A percentile compares a stretch with the other conserved stretches of the same genome.
phyloP scores from a whole-genome alignment of 305 asterid species.

The Ajuga reptans region DNA sequence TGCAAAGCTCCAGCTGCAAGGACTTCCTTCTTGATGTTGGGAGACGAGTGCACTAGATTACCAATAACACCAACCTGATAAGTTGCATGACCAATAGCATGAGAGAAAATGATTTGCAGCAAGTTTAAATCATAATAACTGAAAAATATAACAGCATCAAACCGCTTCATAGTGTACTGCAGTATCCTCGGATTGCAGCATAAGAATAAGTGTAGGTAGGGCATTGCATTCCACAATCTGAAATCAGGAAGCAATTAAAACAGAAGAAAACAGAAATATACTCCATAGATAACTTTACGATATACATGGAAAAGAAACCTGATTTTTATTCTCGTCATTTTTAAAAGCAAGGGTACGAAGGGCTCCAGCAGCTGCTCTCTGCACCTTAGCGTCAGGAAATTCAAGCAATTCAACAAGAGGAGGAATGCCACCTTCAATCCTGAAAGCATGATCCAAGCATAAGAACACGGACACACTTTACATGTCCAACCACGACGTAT shows the following conservation, averaged over 20 bases:
- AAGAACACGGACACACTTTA: conserved; percentile 4
- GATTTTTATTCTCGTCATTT: conserved; percentile 92
- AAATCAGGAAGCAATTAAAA: conserved; percentile 21
- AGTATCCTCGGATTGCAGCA: conserved; percentile 91
- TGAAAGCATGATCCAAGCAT: conserved; percentile 23
- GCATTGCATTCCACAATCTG: conserved; percentile 98
- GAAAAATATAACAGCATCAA: conserved; percentile 18
- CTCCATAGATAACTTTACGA: neutral
- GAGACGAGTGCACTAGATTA: conserved; percentile 95
- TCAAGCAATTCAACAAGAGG: conserved; percentile 93
- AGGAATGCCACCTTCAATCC: conserved; percentile 96
- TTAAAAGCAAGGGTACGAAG: conserved; percentile 88
- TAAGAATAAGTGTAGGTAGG: conserved; percentile 82
- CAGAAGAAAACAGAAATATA: neutral
- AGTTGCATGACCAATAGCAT: conserved; percentile 20
- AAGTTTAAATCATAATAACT: conserved; percentile 1
- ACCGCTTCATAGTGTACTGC: conserved; percentile 99
- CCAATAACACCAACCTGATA: conserved; percentile 83
- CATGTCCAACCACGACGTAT: neutral
- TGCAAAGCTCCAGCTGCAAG: conserved; percentile 95
- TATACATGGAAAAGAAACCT: conserved; percentile 32
- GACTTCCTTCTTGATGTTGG: conserved; percentile 93
- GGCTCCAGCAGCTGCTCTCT: conserved; percentile 97
- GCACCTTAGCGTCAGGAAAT: conserved; percentile 81
- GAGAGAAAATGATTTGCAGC: neutral